Evolutionary conservation across 2,329 filamentous ascomycete species (phyloP).

Genomic region (Aspergillus hiratsukae): DNA sequence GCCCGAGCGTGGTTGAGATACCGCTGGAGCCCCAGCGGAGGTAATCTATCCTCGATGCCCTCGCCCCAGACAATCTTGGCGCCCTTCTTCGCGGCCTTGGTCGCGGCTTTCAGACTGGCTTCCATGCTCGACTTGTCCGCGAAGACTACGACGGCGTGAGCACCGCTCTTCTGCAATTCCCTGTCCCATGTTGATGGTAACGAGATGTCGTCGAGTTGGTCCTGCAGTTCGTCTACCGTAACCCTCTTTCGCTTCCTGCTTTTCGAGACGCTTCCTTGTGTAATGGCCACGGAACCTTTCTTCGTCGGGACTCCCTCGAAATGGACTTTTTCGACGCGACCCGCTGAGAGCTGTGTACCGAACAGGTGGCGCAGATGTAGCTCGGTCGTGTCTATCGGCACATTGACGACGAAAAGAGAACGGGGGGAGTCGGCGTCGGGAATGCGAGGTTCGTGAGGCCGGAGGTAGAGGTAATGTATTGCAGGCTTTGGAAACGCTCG

Average conservation of each 20-base stretch:
- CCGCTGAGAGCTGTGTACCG: constrained; percentile 66
- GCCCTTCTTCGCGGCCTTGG: constrained; percentile 54
- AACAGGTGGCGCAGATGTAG: constrained; percentile 73
- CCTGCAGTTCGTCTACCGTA: constrained; percentile 45
- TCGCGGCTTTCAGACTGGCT: constrained; percentile 69
- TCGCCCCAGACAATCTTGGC: constrained; percentile 66
- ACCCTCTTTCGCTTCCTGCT: constrained; percentile 55
- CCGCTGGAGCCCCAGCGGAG: constrained; percentile 50
- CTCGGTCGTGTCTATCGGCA: constrained; percentile 79
- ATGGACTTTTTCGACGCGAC: constrained; percentile 69
- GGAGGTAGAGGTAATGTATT: constrained; percentile 82
- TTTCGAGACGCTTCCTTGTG: constrained; percentile 22
- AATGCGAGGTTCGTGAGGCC: constrained; percentile 74
- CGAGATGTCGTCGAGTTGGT: constrained; percentile 55
- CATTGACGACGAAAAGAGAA: constrained; percentile 85
- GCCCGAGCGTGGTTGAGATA: constrained; percentile 65
- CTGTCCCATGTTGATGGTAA: constrained; percentile 72
- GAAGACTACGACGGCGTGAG: constrained; percentile 75
- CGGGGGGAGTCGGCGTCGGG: constrained; percentile 68
- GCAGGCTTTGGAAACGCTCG: constrained; percentile 58
- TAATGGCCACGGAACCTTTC: constrained; percentile 13
- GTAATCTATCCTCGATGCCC: constrained; percentile 53
- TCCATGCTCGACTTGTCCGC: constrained; percentile 78
- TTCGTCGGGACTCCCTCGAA: constrained; percentile 57
- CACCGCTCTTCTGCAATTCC: constrained; percentile 65